These are phyloP conservation scores for Cytidiella melzeri DNA, from an alignment of 768 basidiomycete species.

Conservation along the genomic window DNA sequence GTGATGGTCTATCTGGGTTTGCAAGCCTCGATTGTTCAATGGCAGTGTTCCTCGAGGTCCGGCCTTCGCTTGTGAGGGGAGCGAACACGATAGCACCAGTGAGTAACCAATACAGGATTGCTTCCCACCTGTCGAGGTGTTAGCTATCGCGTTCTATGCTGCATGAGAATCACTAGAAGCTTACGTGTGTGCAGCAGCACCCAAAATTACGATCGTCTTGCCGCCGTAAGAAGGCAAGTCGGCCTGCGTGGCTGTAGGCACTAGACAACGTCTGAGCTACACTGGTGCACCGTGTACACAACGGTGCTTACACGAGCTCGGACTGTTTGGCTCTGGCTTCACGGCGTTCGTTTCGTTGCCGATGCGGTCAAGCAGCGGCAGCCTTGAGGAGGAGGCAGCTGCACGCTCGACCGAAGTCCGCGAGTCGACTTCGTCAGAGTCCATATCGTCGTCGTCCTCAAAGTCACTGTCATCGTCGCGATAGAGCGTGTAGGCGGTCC, in stretches of 20 bases:
- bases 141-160: not conserved
- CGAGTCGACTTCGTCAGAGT: constrained; percentile 8
- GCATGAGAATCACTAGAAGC: not conserved
- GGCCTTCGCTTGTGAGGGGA: constrained; percentile 1
- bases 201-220: constrained; percentile 9
- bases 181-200: constrained; percentile 9
- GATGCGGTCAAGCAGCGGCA: no score
- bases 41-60: not conserved
- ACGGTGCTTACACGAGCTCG: no score
- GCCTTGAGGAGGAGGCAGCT: no score
- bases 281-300: no score
- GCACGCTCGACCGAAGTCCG: constrained; percentile 2
- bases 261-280: no score
- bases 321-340: not conserved
- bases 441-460: constrained; percentile 9
- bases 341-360: not conserved
- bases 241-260: no score
- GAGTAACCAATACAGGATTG: constrained; percentile 15
- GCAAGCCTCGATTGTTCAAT: constrained; percentile 1
- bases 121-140: constrained; percentile 13
- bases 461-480: constrained; percentile 13
- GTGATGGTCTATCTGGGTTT: constrained; percentile 2
- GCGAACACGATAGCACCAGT: constrained; percentile 10
- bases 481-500: constrained; percentile 1
- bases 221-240: no score